Conservation (phyloP, 139 green algal genomes). For the Chlorella vulgaris region DNA sequence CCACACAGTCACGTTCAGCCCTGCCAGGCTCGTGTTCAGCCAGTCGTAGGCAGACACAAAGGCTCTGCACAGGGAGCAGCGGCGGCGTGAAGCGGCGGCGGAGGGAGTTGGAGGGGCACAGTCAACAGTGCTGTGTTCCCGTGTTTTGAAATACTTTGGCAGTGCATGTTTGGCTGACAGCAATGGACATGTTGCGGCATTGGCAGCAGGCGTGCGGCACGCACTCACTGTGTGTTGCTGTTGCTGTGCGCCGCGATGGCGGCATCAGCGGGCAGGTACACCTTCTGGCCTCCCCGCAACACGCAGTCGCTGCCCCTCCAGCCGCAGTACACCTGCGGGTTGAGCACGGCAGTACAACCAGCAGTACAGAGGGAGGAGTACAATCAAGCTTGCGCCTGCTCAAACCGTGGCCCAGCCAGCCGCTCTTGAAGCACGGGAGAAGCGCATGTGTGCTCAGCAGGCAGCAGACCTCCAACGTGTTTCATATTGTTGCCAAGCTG, state of each 20-base stretch:
- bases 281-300: not conserved
- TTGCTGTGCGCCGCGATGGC: not conserved
- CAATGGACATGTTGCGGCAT: not conserved
- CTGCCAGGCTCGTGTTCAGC: slow-evolving; percentile 28
- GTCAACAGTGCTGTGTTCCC: not conserved
- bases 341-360: not conserved
- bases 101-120: not conserved
- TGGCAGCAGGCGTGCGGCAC: not conserved
- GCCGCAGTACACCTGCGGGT: slow-evolving; percentile 56
- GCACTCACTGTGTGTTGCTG: slow-evolving; percentile 21
- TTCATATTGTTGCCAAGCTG: too few relatives aligned
- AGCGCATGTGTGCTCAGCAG: too few relatives aligned
- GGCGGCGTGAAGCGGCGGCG: too few relatives aligned
- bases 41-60: slow-evolving; percentile 63
- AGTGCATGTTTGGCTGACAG: too few relatives aligned
- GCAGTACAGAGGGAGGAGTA: not conserved
- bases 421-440: not conserved
- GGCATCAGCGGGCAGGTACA: not conserved
- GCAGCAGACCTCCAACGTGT: too few relatives aligned
- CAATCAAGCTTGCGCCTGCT: too few relatives aligned
- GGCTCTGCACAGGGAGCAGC: slow-evolving; percentile 39
- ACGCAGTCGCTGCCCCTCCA: slow-evolving; percentile 44
- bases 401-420: too few relatives aligned
- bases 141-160: not conserved
- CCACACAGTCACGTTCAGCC: slow-evolving; percentile 57